Base-by-base conservation (phyloP, 192 early-diverging fungal species). In the Chytriomyces sp. region DNA sequence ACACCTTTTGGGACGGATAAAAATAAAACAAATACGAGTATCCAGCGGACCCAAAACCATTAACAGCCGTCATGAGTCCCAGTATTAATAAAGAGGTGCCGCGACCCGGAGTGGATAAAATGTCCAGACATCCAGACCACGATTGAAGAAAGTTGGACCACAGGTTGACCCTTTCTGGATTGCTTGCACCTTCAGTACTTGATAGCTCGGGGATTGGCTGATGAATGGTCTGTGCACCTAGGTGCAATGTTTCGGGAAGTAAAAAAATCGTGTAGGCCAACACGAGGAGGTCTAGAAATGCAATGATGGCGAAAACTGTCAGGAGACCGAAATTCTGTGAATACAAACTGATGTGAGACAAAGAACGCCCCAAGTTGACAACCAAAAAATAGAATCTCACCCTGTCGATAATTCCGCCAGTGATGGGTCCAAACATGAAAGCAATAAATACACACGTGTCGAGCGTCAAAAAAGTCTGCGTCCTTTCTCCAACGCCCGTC, bases 231-330 rank as follows among this genome's bases (percentile, higher is more conserved):
- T 57, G 53, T 3, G 53, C 53, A 57, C 16, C 13, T 9, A 10
- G 50, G n/a, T 71, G 50, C 8, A 84, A 57, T 4, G 85, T 81
- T 63, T 86, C 85, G 16, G 85, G 85, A 9, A 86, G 68, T 35
- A 84, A 28, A 23, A 86, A 67, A 16, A 67, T 11, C 43, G 77
- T 47, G 53, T 80, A 82, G 5, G 75, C 43, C 5, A 82, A 44
- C 18, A 71, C 71, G 8, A 84, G 9, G 1, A 82, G 45, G 24
- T 82, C 69, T 5, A 76, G 48, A 44, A 74, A 50, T 44, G 82
- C 16, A n/a, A 80, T 35, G 11, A 81, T 44, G 8, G 69, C 45
- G 64, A 83, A 82, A 7, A 83, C 81, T 24, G 74, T 69, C 44
- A 75, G 23, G 48, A 80, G 64, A 35, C 83, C 83, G 24, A 57